phyloP scores from a whole-genome alignment of 2,329 filamentous ascomycete genomes.

The Graphium sp. region DNA sequence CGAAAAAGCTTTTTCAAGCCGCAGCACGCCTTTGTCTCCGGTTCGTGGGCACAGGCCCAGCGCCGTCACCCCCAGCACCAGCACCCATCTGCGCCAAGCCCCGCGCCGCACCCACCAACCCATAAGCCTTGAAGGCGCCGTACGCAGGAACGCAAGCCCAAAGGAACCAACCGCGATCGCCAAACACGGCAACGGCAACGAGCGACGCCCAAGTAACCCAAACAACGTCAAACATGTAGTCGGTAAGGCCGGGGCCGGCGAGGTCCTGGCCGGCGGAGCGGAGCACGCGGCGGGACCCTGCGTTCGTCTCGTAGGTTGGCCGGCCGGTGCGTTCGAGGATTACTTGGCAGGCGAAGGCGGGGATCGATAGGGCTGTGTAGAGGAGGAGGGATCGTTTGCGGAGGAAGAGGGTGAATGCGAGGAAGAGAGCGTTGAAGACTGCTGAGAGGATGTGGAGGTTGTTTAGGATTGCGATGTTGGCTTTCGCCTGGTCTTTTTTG shows the following conservation, averaged over 20 bases:
- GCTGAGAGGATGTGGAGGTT: constrained; percentile 68
- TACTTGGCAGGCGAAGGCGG: constrained; percentile 65
- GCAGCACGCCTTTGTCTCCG: constrained; percentile 37
- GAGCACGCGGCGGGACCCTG: constrained; percentile 51
- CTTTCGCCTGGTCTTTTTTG: constrained; percentile 52
- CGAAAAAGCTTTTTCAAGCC: too few species aligned
- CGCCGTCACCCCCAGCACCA: constrained; percentile 13
- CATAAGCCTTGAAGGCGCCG: constrained; percentile 33
- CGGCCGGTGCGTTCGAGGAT: constrained; percentile 74
- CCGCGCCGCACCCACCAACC: constrained; percentile 35
- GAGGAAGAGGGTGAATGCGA: constrained; percentile 53
- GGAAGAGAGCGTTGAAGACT: constrained; percentile 55
- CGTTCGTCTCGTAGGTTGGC: constrained; percentile 50
- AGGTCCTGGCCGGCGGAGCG: constrained; percentile 75
- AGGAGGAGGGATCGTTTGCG: constrained; percentile 44
- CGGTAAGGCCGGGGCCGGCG: constrained; percentile 71
- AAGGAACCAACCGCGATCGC: constrained; percentile 55
- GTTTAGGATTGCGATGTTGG: constrained; percentile 62
- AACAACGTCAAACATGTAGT: constrained; percentile 94
- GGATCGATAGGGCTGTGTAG: constrained; percentile 58
- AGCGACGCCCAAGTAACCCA: constrained; percentile 85
- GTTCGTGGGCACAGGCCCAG: constrained; percentile 18
- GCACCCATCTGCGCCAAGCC: constrained; percentile 27
- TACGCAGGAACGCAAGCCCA: constrained; percentile 39
- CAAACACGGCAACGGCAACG: constrained; percentile 55